Evolutionary conservation across 257 asterid species (phyloP).

Genomic region (Capsicum rhomboideum): DNA sequence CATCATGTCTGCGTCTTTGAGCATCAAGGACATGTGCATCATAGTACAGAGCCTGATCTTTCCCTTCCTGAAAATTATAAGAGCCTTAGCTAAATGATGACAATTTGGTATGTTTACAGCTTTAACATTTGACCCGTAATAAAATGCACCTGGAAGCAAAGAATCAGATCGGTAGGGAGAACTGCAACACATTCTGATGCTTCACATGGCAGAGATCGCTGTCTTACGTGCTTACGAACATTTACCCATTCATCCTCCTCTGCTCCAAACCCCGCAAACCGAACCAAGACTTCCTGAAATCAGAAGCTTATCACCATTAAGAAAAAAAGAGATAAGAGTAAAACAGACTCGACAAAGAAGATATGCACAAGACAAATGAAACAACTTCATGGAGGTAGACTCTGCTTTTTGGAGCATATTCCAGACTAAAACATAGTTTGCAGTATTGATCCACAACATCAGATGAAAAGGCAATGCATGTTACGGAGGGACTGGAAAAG

Average conservation of each 20-base stretch:
- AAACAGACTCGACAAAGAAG: neutral
- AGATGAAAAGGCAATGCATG: neutral
- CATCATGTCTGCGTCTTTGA: constrained; percentile 95
- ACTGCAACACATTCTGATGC: constrained; percentile 92
- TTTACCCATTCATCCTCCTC: constrained; percentile 99
- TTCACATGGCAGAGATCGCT: constrained; percentile 95
- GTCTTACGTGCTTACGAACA: constrained; percentile 72
- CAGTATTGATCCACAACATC: neutral
- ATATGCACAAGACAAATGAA: neutral
- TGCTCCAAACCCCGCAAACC: constrained; percentile 90
- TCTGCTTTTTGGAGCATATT: neutral
- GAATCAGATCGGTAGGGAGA: constrained; percentile 70
- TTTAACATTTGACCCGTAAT: neutral
- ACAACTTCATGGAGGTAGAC: neutral
- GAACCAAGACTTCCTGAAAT: constrained; percentile 88
- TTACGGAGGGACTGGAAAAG: neutral
- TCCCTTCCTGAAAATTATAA: constrained; percentile 67
- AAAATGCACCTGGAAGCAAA: constrained; percentile 89
- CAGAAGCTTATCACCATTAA: neutral
- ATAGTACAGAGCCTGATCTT: constrained; percentile 94
- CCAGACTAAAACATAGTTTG: neutral
- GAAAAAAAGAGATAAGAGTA: neutral
- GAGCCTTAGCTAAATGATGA: neutral
- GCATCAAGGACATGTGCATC: constrained; percentile 97
- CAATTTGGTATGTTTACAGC: neutral